These are phyloP conservation scores for Nannizziopsis barbatae DNA, from an alignment of 2,329 filamentous ascomycete species.

Conservation along the genomic window DNA sequence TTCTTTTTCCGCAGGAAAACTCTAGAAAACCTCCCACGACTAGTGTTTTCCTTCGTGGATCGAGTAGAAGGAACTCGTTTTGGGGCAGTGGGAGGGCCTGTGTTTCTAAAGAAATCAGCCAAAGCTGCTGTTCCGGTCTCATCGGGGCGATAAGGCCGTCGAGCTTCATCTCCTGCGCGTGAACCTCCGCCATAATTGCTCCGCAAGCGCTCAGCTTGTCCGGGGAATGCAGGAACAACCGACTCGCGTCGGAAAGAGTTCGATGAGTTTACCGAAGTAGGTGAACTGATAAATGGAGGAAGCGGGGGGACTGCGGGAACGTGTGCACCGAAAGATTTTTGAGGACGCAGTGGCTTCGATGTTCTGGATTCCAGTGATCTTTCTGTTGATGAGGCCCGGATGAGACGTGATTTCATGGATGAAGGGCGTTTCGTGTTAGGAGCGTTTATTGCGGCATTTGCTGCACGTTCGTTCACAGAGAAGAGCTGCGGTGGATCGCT, in stretches of 20 bases:
- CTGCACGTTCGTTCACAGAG: conserved; percentile 17
- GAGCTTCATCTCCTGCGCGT: not conserved
- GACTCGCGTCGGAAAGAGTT: not conserved
- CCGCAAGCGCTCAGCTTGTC: conserved; percentile 30
- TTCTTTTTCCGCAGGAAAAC: conserved; percentile 23
- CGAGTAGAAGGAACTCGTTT: conserved; percentile 12
- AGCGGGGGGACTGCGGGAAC: conserved; percentile 10
- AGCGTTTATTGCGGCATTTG: not conserved
- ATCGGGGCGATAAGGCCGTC: not conserved
- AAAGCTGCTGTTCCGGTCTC: conserved; percentile 50
- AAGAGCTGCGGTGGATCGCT: conserved; percentile 25
- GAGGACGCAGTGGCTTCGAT: conserved; percentile 25
- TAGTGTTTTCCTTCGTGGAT: conserved; percentile 14
- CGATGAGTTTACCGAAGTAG: conserved; percentile 12
- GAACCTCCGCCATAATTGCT: conserved; percentile 15
- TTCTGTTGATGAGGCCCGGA: conserved; percentile 24
- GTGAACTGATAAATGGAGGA: conserved; percentile 21
- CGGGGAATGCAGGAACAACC: conserved; percentile 23
- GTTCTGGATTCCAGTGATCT: conserved; percentile 23
- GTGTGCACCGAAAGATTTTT: conserved; percentile 12
- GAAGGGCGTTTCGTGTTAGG: conserved; percentile 16
- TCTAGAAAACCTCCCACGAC: conserved; percentile 18
- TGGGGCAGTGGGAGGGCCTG: conserved; percentile 47
- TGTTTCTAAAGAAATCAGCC: conserved; percentile 60
- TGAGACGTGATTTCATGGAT: conserved; percentile 29